These are phyloP conservation scores for Solanum medicagineum DNA, from an alignment of 257 asterid genomes.

Conservation along the genomic window DNA sequence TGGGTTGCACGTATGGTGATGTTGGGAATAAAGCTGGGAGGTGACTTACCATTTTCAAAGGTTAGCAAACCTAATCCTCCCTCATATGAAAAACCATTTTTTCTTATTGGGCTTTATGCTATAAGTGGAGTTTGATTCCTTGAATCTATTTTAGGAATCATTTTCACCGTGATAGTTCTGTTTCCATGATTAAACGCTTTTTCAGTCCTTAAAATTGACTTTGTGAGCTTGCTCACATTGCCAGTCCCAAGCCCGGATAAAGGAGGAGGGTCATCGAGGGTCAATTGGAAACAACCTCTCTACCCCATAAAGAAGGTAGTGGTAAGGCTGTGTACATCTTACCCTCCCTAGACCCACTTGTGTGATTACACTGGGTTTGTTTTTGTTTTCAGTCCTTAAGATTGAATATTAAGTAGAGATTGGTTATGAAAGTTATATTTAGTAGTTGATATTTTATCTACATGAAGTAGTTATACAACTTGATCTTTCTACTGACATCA, in stretches of 20 bases:
- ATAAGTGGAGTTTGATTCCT: neutral
- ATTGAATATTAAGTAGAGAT: neutral
- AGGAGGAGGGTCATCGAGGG: neutral
- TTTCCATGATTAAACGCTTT: neutral
- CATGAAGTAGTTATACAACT: neutral
- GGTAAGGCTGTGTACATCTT: neutral
- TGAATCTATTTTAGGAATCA: neutral
- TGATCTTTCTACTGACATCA: neutral
- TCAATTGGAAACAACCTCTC: neutral
- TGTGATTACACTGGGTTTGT: neutral
- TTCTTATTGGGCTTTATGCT: neutral
- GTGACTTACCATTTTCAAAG: slow-evolving; percentile 87
- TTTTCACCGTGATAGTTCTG: neutral
- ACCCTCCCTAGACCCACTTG: neutral
- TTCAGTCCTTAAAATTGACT: neutral
- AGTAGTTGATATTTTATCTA: neutral
- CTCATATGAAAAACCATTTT: neutral
- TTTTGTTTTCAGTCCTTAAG: neutral
- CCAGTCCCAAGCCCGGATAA: neutral
- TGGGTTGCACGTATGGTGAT: slow-evolving; percentile 99
- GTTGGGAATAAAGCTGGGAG: slow-evolving; percentile 93
- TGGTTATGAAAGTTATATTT: neutral
- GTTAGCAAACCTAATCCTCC: slow-evolving; percentile 13
- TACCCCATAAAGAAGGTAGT: neutral
- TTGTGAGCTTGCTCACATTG: neutral